These are phyloP conservation scores for Scolecobasidium constrictum DNA, from an alignment of 2,329 filamentous ascomycete genomes.

Conservation along the genomic window DNA sequence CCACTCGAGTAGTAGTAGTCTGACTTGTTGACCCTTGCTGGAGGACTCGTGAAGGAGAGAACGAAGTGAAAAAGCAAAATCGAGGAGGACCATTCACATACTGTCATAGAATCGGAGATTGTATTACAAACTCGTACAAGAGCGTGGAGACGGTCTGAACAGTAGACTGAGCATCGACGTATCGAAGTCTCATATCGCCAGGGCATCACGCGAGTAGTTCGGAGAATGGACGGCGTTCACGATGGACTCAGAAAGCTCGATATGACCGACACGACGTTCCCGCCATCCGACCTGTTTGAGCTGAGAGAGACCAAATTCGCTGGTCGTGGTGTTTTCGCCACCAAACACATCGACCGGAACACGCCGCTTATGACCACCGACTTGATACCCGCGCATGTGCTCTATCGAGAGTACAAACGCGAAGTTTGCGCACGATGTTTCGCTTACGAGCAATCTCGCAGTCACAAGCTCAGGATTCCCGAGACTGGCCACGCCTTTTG, in stretches of 20 bases:
- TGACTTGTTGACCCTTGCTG: background rate
- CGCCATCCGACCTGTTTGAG: background rate
- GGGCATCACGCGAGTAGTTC: no score
- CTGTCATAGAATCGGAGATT: no score
- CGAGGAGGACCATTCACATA: no score
- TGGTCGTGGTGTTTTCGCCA: slow-evolving; percentile 35
- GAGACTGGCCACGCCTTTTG: slow-evolving; percentile 33
- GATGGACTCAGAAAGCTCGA: no score
- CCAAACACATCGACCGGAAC: slow-evolving; percentile 20
- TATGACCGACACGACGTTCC: background rate
- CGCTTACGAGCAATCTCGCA: slow-evolving; percentile 31
- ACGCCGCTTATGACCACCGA: slow-evolving; percentile 26
- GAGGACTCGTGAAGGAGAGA: background rate
- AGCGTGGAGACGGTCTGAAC: no score
- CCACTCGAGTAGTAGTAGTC: background rate
- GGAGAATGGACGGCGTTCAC: no score
- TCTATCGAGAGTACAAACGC: slow-evolving; percentile 34
- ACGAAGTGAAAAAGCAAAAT: no score
- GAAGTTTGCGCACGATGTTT: slow-evolving; percentile 40
- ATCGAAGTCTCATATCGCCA: no score
- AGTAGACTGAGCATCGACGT: no score
- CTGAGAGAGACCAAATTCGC: slow-evolving; percentile 25
- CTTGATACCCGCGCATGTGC: slow-evolving; percentile 28
- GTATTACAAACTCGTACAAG: no score
- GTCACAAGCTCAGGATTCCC: slow-evolving; percentile 26